Percentiles rank a stretch among this genome's conserved stretches.
These are phyloP conservation scores for Sclerotinia spermophila DNA, from an alignment of 2,329 filamentous ascomycete species.

Conservation along the genomic window DNA sequence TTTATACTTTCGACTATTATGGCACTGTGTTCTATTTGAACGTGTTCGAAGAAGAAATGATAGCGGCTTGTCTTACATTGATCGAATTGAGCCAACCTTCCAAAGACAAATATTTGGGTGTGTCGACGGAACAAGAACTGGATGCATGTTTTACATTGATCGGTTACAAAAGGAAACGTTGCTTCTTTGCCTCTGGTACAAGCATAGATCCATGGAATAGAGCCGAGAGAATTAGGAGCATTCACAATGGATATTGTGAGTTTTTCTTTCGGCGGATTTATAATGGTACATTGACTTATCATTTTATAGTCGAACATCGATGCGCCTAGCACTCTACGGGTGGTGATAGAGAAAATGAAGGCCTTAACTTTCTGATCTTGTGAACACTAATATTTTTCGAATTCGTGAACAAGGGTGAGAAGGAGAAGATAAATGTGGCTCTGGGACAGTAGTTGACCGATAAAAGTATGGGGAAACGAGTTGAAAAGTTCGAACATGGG, in stretches of 20 bases:
- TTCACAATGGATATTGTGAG: not conserved
- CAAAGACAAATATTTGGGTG: not conserved
- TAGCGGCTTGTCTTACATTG: not conserved
- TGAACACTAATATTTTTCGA: too few relatives aligned
- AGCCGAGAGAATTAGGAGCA: not conserved
- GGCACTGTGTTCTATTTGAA: not conserved
- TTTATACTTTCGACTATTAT: not conserved
- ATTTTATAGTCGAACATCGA: not conserved
- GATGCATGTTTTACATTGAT: not conserved
- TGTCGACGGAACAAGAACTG: not conserved
- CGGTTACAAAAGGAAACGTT: not conserved
- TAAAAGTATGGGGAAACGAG: not conserved
- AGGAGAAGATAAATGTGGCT: not conserved
- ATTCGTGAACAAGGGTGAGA: fast-evolving
- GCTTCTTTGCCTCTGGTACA: not conserved
- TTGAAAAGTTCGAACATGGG: not conserved
- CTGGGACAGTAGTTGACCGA: not conserved
- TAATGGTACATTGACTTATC: not conserved
- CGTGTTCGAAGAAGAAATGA: not conserved
- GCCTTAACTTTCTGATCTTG: too few relatives aligned
- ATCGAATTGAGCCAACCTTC: not conserved
- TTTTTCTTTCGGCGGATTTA: not conserved
- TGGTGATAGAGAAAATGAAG: too few relatives aligned
- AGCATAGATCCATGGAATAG: not conserved
- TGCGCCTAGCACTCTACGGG: not conserved